phyloP scores from a whole-genome alignment of 768 basidiomycete species.

The Coprinellus aureogranulatus region DNA sequence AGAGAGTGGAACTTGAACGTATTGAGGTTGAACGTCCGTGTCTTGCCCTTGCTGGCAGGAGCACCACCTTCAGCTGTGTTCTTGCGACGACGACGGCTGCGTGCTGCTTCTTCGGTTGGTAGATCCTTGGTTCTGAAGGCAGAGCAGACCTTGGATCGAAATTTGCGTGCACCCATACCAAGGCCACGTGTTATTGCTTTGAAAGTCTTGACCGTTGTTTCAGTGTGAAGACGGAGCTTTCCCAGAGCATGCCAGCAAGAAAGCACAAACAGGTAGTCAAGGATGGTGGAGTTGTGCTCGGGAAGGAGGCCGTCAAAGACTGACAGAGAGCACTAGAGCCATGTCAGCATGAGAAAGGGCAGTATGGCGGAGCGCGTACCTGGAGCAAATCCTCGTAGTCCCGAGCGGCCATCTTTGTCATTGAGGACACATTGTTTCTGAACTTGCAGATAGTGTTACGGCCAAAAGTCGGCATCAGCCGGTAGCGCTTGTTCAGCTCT shows the following conservation, averaged over 20 bases:
- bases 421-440: conserved; percentile 28
- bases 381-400: conserved; percentile 45
- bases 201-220: conserved; percentile 28
- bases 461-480: conserved; percentile 27
- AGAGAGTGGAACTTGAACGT: conserved; percentile 20
- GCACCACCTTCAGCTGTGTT: background rate
- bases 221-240: conserved; percentile 35
- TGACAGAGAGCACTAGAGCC: conserved; percentile 30
- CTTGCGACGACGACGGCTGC: background rate
- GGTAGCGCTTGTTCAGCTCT: conserved; percentile 24
- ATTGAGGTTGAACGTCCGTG: conserved; percentile 12
- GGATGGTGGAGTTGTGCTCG: conserved; percentile 23
- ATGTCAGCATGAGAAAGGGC: background rate
- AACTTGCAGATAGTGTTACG: conserved; percentile 34
- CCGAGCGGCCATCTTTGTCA: conserved; percentile 34
- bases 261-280: conserved; percentile 26
- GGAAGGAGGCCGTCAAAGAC: conserved; percentile 37
- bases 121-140: conserved; percentile 19
- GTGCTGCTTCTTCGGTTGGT: conserved; percentile 2
- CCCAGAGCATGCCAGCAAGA: conserved; percentile 35
- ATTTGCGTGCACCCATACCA: conserved; percentile 21
- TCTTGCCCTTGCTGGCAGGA: background rate
- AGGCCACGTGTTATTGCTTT: conserved; percentile 26
- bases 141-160: conserved; percentile 16
- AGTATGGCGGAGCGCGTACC: conserved; percentile 18